phyloP scores from a whole-genome alignment of 164 flowering plant genomes.

The Tetrastigma voinierianum region DNA sequence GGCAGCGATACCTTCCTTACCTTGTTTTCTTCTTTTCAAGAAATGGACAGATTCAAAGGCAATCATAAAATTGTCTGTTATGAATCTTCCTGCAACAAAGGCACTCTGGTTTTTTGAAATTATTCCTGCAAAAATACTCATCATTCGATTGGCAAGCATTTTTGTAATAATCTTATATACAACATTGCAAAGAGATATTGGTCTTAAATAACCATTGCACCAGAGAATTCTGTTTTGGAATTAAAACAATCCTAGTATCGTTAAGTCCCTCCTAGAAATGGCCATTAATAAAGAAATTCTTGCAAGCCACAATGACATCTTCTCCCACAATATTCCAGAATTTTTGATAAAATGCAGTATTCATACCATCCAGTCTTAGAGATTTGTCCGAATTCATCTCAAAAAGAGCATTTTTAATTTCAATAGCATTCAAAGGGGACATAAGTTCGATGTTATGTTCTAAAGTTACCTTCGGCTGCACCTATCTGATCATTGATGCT shows the following conservation, averaged over 20 bases:
- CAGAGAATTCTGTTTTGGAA: background rate
- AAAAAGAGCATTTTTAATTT: too few species aligned
- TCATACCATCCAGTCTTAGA: background rate
- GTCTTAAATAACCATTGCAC: background rate
- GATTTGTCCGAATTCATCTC: background rate
- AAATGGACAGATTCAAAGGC: too few species aligned
- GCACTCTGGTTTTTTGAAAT: background rate
- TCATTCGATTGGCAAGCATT: background rate
- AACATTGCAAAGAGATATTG: background rate
- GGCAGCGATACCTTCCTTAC: too few species aligned
- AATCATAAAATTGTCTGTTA: background rate
- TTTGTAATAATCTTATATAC: background rate
- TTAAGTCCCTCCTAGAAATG: background rate
- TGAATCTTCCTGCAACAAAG: background rate
- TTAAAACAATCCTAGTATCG: too few species aligned
- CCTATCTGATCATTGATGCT: too few species aligned
- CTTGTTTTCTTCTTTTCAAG: too few species aligned
- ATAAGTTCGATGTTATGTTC: too few species aligned
- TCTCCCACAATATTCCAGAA: background rate
- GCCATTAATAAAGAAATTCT: background rate
- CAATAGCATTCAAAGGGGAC: background rate
- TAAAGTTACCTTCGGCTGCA: too few species aligned
- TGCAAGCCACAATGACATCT: background rate
- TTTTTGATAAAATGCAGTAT: background rate
- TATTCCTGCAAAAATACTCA: background rate